Base-by-base conservation (phyloP, 345 rosid genomes). In the Cardamine resedifolia region DNA sequence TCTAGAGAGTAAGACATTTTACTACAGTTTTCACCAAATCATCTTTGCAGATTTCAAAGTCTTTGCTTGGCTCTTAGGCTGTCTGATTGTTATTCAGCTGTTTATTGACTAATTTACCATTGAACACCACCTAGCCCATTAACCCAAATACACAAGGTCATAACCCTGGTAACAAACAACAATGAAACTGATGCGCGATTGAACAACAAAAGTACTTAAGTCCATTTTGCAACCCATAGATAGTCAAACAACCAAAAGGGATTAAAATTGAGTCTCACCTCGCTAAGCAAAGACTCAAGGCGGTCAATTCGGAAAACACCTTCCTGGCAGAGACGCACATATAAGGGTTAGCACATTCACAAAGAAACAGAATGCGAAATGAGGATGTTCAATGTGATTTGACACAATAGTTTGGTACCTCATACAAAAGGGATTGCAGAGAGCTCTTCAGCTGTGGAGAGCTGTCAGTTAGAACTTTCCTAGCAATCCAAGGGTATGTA, bases 401-500 rank as follows among this genome's bases (percentile, higher is more conserved):
- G 59, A 68, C n/a, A 64, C 27, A 33, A 65, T 43, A 14, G 44
- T 59, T 52, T 66, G 31, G 74, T 67, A 91, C 98, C 96, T 93
- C 77, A 44, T 93, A 93, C 51, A 93, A 90, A 80, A 93, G 90
- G 75, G 82, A 65, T 65, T 75, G 86, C 72, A 93, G 80, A 75
- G 98, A 87, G 49, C 88, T 80, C 80, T 79, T 87, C 72, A 90
- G 84, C 78, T 90, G 85, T 0, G 97, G 96, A 70, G 98, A 93
- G 81, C 90, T 81, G 67, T 93, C 92, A 52, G 92, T 88, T 63
- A 93, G 77, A 31, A 93, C 86, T 81, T 93, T 93, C 77, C 83
- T 89, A 26, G 98, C 97, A 77, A 93, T 93, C 97, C 97, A 93
- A n/a, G 98, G 98, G 74, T 90, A 93, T 57, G 98, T 90, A 75